Percentiles rank a stretch among this genome's conserved stretches.
Evolutionary conservation across 2,329 filamentous ascomycete genomes (phyloP).

Genomic region (Diaporthe eres): DNA sequence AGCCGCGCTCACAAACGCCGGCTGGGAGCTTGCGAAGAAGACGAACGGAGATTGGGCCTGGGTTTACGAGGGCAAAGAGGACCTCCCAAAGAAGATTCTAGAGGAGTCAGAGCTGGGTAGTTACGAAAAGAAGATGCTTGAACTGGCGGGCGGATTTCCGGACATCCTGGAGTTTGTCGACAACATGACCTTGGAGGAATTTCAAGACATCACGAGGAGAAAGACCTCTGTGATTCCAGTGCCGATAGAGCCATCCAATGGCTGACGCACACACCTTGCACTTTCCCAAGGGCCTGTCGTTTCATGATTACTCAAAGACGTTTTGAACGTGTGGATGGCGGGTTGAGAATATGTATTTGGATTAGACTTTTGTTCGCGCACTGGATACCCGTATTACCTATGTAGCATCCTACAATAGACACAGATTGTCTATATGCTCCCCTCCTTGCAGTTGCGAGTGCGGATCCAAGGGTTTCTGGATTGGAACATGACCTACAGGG

Average conservation of each 20-base stretch:
- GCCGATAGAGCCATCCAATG: background rate
- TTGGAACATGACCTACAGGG: background rate
- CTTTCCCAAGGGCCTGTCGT: no score
- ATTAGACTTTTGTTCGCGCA: background rate
- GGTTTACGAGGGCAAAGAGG: conserved; percentile 64
- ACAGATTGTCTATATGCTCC: background rate
- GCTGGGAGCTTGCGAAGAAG: conserved; percentile 59
- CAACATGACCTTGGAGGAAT: conserved; percentile 41
- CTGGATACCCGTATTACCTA: conserved; percentile 2
- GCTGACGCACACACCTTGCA: background rate
- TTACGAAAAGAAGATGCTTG: conserved; percentile 64
- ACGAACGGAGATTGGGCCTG: conserved; percentile 63
- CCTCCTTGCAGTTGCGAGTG: background rate
- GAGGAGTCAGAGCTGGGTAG: conserved; percentile 68
- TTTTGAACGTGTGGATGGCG: background rate
- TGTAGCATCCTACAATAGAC: background rate
- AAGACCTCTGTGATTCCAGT: conserved; percentile 16
- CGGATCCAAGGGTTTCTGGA: background rate
- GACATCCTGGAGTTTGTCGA: conserved; percentile 61
- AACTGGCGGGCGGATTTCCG: conserved; percentile 59
- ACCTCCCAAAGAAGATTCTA: conserved; percentile 59
- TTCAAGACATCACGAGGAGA: conserved; percentile 31
- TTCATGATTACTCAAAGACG: no score
- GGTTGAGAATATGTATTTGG: background rate
- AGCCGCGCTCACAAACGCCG: conserved; percentile 55